phyloP scores from a whole-genome alignment of 2,329 filamentous ascomycete species.

The Orbilia brochopaga region DNA sequence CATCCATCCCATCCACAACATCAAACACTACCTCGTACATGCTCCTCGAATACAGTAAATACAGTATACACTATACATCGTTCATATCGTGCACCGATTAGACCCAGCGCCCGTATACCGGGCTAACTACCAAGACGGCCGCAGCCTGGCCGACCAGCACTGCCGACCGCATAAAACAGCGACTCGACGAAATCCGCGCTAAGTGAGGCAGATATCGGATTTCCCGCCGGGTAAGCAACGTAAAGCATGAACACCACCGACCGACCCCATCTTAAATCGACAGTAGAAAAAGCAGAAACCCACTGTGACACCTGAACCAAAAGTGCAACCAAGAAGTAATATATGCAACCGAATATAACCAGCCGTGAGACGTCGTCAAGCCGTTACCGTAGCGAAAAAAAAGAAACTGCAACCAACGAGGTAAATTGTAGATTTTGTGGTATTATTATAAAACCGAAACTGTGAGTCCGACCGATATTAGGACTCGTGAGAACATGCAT shows the following conservation, averaged over 20 bases:
- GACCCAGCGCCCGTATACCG: no score
- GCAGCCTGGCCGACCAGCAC: no score
- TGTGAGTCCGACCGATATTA: background rate
- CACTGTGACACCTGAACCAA: background rate
- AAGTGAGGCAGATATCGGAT: no score
- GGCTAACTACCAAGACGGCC: no score
- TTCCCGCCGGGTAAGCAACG: no score
- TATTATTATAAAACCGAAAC: background rate
- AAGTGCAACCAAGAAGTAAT: background rate
- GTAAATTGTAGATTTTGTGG: background rate
- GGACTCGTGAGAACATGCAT: background rate
- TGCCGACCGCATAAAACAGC: no score
- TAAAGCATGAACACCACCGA: background rate
- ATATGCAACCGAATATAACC: conserved; percentile 6
- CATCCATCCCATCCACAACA: no score
- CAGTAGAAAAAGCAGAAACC: background rate
- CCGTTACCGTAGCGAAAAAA: conserved; percentile 38
- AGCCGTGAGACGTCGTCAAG: background rate
- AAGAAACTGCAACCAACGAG: conserved; percentile 26
- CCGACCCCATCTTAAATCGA: background rate
- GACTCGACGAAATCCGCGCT: no score
- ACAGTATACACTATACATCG: no score
- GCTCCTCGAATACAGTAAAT: no score
- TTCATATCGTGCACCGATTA: no score
- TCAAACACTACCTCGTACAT: no score